Conservation (phyloP, 2,329 filamentous ascomycete species). For the Ceratocystiopsis sp. region DNA sequence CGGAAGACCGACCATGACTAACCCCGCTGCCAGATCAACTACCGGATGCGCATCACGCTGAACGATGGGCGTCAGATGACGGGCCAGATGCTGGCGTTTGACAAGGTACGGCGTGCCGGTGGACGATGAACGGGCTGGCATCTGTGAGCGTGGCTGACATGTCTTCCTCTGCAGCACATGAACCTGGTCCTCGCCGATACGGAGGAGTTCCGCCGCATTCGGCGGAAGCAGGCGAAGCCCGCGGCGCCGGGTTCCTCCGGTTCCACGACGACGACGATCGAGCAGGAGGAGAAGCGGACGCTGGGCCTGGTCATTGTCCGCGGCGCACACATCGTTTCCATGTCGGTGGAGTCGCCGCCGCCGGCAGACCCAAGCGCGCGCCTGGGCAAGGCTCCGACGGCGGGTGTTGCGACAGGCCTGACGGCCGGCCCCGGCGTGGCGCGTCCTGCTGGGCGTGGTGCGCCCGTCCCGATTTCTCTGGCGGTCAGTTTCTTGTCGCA, state of each 20-base stretch:
- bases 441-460: conserved; percentile 75
- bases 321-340: conserved; percentile 83
- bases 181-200: conserved; percentile 97
- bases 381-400: conserved; percentile 59
- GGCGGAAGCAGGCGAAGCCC: conserved; percentile 64
- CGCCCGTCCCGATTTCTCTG: conserved; percentile 53
- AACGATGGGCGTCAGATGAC: conserved; percentile 93
- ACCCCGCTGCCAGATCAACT: conserved; percentile 62
- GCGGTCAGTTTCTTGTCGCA: conserved; percentile 34
- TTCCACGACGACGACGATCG: conserved; percentile 50
- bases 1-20: no score
- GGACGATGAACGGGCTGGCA: no score
- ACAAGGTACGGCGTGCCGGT: conserved; percentile 39
- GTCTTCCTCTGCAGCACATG: conserved; percentile 52
- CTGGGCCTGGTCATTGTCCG: conserved; percentile 88
- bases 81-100: conserved; percentile 95
- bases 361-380: conserved; percentile 84
- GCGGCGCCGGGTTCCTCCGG: conserved; percentile 31
- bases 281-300: conserved; percentile 94
- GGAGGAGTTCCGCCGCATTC: conserved; percentile 88
- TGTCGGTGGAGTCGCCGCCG: conserved; percentile 89
- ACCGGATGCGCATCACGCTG: conserved; percentile 93
- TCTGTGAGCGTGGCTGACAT: background rate
- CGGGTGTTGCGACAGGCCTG: conserved; percentile 52
- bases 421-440: conserved; percentile 77